A percentile compares a stretch with the other conserved stretches of the same genome.
Conservation (phyloP, 2,329 filamentous ascomycete genomes). For the Fusarium sarcochroum region DNA sequence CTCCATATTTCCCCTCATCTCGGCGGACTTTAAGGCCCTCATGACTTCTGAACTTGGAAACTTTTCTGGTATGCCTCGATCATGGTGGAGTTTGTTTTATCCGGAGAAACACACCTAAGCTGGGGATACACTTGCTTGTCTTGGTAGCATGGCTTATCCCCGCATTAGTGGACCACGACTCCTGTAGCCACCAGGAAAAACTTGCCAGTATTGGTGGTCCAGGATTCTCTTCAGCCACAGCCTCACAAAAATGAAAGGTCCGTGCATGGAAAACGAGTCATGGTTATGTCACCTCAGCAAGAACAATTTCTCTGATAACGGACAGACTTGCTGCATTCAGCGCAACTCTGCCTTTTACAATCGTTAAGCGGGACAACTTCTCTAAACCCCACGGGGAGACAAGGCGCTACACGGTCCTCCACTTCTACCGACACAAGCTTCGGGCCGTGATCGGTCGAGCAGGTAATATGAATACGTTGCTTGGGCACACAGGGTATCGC, state of each 20-base stretch:
- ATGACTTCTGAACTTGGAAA: not conserved
- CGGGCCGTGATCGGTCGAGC: not conserved
- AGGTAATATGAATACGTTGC: not conserved
- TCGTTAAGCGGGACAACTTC: not conserved
- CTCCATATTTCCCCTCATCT: not conserved
- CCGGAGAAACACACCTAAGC: not conserved
- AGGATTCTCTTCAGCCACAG: too few species aligned
- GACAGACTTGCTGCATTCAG: not conserved
- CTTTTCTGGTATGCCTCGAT: not conserved
- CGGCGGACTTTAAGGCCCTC: not conserved
- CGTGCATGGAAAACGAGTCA: not conserved
- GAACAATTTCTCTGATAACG: not conserved
- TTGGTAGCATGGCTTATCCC: not conserved
- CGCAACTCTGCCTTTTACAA: not conserved
- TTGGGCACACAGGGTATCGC: not conserved
- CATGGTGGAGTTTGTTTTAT: not conserved
- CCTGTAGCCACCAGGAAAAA: not conserved
- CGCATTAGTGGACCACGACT: not conserved
- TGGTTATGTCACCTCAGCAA: not conserved
- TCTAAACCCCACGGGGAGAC: constrained; percentile 1
- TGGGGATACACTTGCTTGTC: not conserved
- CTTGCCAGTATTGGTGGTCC: not conserved
- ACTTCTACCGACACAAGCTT: constrained; percentile 4
- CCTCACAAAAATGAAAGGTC: too few species aligned
- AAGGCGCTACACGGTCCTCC: constrained; percentile 1